Percentiles rank a stretch among this genome's conserved stretches.
Conservation (phyloP, 2,329 filamentous ascomycete species). For the Aciculosporium take region DNA sequence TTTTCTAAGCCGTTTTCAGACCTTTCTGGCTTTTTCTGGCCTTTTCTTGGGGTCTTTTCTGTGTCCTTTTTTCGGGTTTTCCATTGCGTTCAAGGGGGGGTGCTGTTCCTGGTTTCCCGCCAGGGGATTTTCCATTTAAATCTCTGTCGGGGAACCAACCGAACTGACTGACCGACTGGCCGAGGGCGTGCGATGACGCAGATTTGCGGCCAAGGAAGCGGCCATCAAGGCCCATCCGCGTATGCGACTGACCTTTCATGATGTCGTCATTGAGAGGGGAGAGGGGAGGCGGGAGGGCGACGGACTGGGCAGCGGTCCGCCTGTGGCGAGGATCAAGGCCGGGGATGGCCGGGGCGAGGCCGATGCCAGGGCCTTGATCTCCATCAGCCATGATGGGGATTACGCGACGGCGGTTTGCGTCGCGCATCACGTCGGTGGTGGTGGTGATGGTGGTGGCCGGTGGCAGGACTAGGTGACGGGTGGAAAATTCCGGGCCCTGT, state of each 20-base stretch:
- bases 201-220: conserved; percentile 63
- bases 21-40: too few species aligned
- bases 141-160: too few species aligned
- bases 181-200: too few species aligned
- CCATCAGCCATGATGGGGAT: conserved; percentile 77
- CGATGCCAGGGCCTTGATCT: conserved; percentile 49
- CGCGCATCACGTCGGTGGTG: conserved; percentile 18
- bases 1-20: too few species aligned
- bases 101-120: too few species aligned
- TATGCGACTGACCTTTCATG: conserved; percentile 45
- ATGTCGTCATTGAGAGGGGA: conserved; percentile 34
- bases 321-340: conserved; percentile 28
- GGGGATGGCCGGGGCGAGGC: conserved; percentile 11
- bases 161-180: too few species aligned
- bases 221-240: conserved; percentile 55
- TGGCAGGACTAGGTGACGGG: neutral
- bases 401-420: conserved; percentile 63
- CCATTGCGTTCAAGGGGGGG: neutral
- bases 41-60: neutral
- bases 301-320: conserved; percentile 25
- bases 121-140: too few species aligned
- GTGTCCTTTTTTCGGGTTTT: neutral
- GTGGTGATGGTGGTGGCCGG: neutral
- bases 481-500: too few species aligned
- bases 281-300: conserved; percentile 14